These are phyloP conservation scores for Colletotrichum orbiculare DNA, from an alignment of 2,329 filamentous ascomycete genomes.

Conservation along the genomic window DNA sequence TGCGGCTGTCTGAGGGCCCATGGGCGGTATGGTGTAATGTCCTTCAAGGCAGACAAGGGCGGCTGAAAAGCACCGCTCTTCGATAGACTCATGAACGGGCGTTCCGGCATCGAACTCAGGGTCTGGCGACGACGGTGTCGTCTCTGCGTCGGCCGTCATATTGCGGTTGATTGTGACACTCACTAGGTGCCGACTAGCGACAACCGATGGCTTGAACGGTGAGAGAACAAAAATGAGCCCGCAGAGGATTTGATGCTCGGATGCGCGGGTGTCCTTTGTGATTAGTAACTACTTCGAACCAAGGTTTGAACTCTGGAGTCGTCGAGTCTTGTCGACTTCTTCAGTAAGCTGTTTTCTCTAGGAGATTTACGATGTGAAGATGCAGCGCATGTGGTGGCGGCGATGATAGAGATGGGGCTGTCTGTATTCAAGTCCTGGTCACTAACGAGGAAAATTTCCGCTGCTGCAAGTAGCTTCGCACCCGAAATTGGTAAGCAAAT, in stretches of 20 bases:
- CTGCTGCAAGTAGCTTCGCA: constrained; percentile 26
- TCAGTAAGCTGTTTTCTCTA: not conserved
- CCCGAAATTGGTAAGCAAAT: constrained; percentile 35
- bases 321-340: no score
- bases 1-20: constrained; percentile 66
- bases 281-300: no score
- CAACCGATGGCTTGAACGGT: no score
- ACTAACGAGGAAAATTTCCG: constrained; percentile 34
- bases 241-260: no score
- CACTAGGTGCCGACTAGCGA: not conserved
- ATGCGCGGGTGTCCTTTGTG: no score
- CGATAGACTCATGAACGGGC: constrained; percentile 61
- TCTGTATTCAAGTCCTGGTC: not conserved
- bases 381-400: constrained; percentile 18
- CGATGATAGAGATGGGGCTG: constrained; percentile 11
- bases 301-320: no score
- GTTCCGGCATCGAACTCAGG: constrained; percentile 41
- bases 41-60: constrained; percentile 71
- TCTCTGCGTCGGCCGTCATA: constrained; percentile 35
- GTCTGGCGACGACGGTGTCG: constrained; percentile 31
- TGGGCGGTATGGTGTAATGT: constrained; percentile 68
- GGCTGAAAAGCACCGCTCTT: constrained; percentile 71
- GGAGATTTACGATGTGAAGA: constrained; percentile 14
- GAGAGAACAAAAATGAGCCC: no score
- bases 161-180: constrained; percentile 1